Evolutionary conservation across 768 basidiomycete species (phyloP), one percentile per base, ranked within the genome.

Genomic region (Mycena chlorophos): DNA sequence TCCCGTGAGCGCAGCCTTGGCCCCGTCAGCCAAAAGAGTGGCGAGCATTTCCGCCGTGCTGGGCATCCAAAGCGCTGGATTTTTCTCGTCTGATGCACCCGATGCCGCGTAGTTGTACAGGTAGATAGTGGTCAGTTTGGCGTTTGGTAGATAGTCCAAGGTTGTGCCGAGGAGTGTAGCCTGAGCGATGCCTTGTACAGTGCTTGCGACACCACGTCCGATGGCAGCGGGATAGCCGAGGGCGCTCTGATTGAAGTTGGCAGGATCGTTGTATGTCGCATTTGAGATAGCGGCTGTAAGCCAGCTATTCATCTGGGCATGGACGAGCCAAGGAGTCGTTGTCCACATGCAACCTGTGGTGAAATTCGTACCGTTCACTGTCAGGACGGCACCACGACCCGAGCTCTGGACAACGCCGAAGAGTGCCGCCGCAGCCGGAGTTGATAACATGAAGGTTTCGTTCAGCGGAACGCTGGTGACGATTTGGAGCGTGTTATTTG

Each of bases 1-100:
- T 8, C 25, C 50, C 30, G 55, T 56, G 43, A 52, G 29, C 37
- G 30, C 13, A 38, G 10, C 29, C 6, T 43, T 29, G 5, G 54
- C 39, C 38, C 54, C 55, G 50, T 56, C 55, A 1, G 49, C 55
- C 42, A 56, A 29, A 29, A 56, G 55, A 2, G 28, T 28, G 26
- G 50, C 22, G 31, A 56, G 25, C 25, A 56, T 48, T 3, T 6
- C 8, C 14, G 40, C 14, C 13, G 20, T 22, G 20, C 20, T 42
- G 20, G 40, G 40, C n/a, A n/a, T n/a, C n/a, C n/a, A n/a, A n/a
- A n/a, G n/a, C 34, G 34, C 34, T 10, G 34, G 34, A 10, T 10
- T n/a, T 12, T 37, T 3, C 8, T 12, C 22, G 14, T 8, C 14
- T 8, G 13, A 8, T 8, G 20, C 40, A 20, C n/a, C 8, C 8